Percentiles rank a stretch among this genome's conserved stretches.
These are phyloP conservation scores for Corynascus novoguineensis DNA, from an alignment of 495 filamentous ascomycete genomes.

Conservation along the genomic window DNA sequence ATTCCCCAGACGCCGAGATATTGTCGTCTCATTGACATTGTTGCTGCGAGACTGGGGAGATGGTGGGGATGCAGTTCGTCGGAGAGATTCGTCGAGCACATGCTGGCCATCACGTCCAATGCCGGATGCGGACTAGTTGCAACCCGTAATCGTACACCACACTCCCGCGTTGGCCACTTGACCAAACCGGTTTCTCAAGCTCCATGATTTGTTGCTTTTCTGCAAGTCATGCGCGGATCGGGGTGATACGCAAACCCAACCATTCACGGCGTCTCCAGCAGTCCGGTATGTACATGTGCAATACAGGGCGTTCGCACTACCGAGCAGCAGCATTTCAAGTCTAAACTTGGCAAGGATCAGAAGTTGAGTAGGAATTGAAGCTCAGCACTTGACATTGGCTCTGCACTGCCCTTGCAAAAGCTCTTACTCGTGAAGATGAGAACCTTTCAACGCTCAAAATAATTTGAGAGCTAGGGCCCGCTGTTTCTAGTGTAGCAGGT, in stretches of 20 bases:
- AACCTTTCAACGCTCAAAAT: no score
- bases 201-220: not conserved
- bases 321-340: no score
- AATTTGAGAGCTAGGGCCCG: conserved; percentile 5
- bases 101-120: not conserved
- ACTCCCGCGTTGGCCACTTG: no score
- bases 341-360: no score
- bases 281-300: no score
- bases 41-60: not conserved
- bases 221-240: not conserved
- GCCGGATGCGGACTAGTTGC: conserved; percentile 1
- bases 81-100: conserved; percentile 4
- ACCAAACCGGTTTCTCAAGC: conserved; percentile 4
- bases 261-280: not conserved
- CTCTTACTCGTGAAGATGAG: no score
- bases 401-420: no score
- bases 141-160: no score
- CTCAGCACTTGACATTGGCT: no score
- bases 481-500: conserved; percentile 19
- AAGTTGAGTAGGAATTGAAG: no score
- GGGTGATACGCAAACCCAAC: not conserved
- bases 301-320: no score
- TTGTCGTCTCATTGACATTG: not conserved
- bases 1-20: not conserved
- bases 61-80: not conserved